Evolutionary conservation across 1,139 yeast species (phyloP).

Genomic region (Debaryomyces psychrophilus): DNA sequence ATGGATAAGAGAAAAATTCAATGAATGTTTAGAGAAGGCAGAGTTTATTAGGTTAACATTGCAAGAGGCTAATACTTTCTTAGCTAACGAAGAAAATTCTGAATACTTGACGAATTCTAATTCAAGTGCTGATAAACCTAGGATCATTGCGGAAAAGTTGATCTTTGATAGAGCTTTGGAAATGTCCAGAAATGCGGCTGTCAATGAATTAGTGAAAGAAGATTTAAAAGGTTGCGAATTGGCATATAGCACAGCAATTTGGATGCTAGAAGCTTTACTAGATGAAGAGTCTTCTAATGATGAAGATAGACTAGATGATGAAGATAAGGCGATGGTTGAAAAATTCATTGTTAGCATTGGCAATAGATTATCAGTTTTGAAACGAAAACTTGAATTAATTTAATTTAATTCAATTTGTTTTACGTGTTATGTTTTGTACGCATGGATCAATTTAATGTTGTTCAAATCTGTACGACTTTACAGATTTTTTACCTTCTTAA

Average conservation of each 20-base stretch:
- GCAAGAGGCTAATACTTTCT: constrained; percentile 50
- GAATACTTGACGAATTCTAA: constrained; percentile 13
- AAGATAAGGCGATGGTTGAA: constrained; percentile 74
- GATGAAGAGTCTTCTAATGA: constrained; percentile 51
- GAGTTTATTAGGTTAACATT: constrained; percentile 67
- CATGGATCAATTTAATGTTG: neutral
- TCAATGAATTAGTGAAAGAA: constrained; percentile 76
- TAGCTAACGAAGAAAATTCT: constrained; percentile 18
- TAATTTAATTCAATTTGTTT: neutral
- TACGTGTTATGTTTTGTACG: neutral
- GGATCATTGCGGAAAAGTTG: constrained; percentile 75
- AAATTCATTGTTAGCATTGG: constrained; percentile 77
- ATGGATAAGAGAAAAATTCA: constrained; percentile 88
- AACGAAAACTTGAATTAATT: constrained; percentile 39
- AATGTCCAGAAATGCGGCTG: constrained; percentile 89
- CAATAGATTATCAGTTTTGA: constrained; percentile 62
- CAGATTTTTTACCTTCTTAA: neutral
- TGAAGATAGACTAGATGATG: constrained; percentile 57
- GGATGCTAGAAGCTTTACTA: constrained; percentile 91
- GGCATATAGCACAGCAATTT: constrained; percentile 86
- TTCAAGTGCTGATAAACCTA: constrained; percentile 12
- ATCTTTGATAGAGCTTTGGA: constrained; percentile 92
- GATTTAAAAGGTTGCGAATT: constrained; percentile 81
- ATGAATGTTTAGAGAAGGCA: constrained; percentile 86
- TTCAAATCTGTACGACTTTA: neutral